Percentiles rank a stretch among this genome's conserved stretches.
Evolutionary conservation across 129 eudicot genomes (phyloP).

Genomic region (Artemisia argyi): DNA sequence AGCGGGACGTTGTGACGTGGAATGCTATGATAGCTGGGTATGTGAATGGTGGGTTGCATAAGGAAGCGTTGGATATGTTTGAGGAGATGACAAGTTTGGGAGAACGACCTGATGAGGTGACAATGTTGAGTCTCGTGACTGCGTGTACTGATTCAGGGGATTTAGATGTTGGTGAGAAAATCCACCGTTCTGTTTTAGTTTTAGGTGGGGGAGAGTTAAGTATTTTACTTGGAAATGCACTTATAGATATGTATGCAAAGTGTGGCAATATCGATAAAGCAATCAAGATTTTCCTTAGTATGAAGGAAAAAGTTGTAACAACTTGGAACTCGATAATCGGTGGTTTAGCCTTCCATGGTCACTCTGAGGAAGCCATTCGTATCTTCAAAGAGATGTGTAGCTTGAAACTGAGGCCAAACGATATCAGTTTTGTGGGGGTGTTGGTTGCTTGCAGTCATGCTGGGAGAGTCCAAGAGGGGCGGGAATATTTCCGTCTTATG

Average conservation of each 20-base stretch:
- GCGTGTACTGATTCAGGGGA: conserved; percentile 67
- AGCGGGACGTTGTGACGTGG: conserved; percentile 66
- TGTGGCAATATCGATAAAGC: conserved; percentile 68
- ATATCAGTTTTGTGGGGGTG: conserved; percentile 63
- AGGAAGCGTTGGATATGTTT: conserved; percentile 57
- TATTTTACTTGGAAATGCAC: conserved; percentile 63
- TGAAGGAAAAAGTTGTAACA: conserved; percentile 66
- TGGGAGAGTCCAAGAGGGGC: conserved; percentile 69
- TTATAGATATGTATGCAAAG: conserved; percentile 82
- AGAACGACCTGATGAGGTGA: conserved; percentile 81
- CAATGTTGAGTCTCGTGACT: conserved; percentile 65
- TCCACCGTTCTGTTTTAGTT: conserved; percentile 52
- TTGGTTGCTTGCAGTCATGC: conserved; percentile 84
- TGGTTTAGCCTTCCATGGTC: conserved; percentile 75
- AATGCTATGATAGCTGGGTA: conserved; percentile 70
- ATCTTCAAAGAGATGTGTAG: conserved; percentile 57
- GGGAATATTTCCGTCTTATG: conserved; percentile 54
- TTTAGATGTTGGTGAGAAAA: conserved; percentile 67
- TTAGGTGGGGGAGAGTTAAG: conserved; percentile 50
- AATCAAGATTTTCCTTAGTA: conserved; percentile 40
- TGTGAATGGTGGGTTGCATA: conserved; percentile 43
- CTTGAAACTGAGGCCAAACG: conserved; percentile 49
- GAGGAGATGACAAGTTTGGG: conserved; percentile 62
- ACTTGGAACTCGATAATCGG: conserved; percentile 73
- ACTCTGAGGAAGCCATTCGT: conserved; percentile 55